Base-by-base conservation (phyloP, 176 grass and related monocot species). In the Carex parvula region DNA sequence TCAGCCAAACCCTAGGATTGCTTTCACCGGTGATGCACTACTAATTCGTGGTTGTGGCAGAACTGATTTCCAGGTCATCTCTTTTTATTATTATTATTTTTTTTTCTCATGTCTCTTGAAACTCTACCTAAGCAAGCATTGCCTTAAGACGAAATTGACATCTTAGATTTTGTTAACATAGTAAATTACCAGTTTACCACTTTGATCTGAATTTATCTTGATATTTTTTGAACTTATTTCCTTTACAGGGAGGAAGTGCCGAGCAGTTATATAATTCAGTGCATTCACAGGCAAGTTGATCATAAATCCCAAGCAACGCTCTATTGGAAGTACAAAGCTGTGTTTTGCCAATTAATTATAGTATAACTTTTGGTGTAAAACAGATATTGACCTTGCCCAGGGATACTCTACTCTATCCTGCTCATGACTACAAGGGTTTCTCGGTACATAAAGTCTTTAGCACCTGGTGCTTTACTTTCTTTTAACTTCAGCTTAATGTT, bases 381-480 rank as follows among this genome's bases (percentile, higher is more conserved):
- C 89, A 98, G 95, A 98, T 98, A 84, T 89, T 98, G 52, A 89
- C 91, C 37, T 86, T 98, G 85, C 95, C 92, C 48, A 90, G 85
- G 69, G 89, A 95, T 89, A 95, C 95, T 54, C 83, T 95, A 37
- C 87, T 99, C 35, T 99, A 95, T 89, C 96, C 96, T 81, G 89
- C 26, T 61, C 96, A 99, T 88, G 96, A 99, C 83, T 99, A 99
- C 84, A 95, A 95, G 88, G 96, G 96, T 58, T 99, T 93, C 87
- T 90, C 89, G 69, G 92, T 98, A 91, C 84, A 88, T 72, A 81
- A 78, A 64, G 24, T 21, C 15, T 69, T 78, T 78, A 3, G 16
- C 24, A 33, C 16, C 57, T 48, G 64, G 57, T 37, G 39, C 39
- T 81, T 81, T 64, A 60, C 8, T 44, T 81, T 81, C 16, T 79